Conservation (phyloP, 2,329 filamentous ascomycete genomes). For the Dactylellina cionopaga region DNA sequence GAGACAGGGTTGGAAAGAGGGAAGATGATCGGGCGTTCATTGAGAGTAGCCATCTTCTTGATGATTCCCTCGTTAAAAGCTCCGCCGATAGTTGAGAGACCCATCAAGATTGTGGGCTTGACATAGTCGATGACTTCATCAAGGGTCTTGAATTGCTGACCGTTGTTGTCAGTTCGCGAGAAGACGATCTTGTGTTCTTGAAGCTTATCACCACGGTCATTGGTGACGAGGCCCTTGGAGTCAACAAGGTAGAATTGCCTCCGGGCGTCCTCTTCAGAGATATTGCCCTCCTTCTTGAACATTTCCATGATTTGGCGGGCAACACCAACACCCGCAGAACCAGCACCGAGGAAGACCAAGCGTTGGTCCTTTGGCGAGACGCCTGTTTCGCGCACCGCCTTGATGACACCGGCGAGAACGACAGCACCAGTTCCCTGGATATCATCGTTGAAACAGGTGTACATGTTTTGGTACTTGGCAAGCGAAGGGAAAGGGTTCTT, state of each 20-base stretch:
- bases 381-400: constrained; percentile 81
- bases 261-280: constrained; percentile 85
- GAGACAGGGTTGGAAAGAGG: constrained; percentile 94
- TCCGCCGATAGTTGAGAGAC: constrained; percentile 91
- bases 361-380: constrained; percentile 89
- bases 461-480: constrained; percentile 84
- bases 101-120: constrained; percentile 92
- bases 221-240: constrained; percentile 92
- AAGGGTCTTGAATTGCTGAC: constrained; percentile 78
- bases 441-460: constrained; percentile 98
- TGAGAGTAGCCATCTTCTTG: constrained; percentile 70
- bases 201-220: constrained; percentile 90
- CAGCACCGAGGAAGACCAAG: constrained; percentile 94
- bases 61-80: constrained; percentile 91
- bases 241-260: constrained; percentile 98
- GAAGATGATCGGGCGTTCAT: constrained; percentile 89
- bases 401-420: constrained; percentile 83
- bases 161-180: constrained; percentile 72
- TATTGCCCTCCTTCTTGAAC: constrained; percentile 84
- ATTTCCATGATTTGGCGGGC: constrained; percentile 98
- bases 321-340: constrained; percentile 94
- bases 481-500: constrained; percentile 97
- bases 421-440: constrained; percentile 97
- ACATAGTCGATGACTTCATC: constrained; percentile 94
- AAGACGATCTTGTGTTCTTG: constrained; percentile 87